These are phyloP conservation scores for Carex kokanica DNA, from an alignment of 176 grass and related monocot genomes.

Conservation along the genomic window DNA sequence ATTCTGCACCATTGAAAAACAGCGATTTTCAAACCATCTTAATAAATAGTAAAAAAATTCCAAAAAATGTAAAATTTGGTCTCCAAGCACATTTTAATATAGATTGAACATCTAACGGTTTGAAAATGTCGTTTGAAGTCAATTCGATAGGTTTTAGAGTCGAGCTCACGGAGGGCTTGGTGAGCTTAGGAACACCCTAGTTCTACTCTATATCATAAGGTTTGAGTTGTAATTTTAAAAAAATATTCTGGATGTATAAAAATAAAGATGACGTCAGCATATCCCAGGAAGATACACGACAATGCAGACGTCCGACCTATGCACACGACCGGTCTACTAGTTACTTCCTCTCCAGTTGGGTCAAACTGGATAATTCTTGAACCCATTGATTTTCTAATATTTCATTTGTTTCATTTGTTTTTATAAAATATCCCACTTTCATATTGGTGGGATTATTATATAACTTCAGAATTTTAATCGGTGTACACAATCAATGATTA, in stretches of 20 bases:
- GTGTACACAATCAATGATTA: not conserved
- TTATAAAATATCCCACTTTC: not conserved
- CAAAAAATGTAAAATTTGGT: too few species aligned
- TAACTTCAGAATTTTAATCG: not conserved
- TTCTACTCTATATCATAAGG: too few species aligned
- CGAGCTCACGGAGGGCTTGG: too few species aligned
- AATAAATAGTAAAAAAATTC: too few species aligned
- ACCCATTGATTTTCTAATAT: not conserved
- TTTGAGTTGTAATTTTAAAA: not conserved
- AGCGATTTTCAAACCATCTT: too few species aligned
- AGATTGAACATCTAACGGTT: too few species aligned
- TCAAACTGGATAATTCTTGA: not conserved
- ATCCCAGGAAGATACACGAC: conserved; percentile 33
- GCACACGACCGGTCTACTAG: conserved; percentile 32
- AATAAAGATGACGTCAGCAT: not conserved
- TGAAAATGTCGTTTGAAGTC: too few species aligned
- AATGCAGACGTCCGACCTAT: conserved; percentile 41
- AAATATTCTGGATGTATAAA: not conserved
- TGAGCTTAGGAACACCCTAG: too few species aligned
- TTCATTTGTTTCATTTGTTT: not conserved
- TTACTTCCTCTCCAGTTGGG: not conserved
- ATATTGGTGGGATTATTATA: not conserved
- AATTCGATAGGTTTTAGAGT: too few species aligned
- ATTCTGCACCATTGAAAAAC: too few species aligned
- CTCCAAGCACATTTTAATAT: too few species aligned